Base-by-base conservation (phyloP, 176 grass and related monocot species). In the Hordeum marinum region DNA sequence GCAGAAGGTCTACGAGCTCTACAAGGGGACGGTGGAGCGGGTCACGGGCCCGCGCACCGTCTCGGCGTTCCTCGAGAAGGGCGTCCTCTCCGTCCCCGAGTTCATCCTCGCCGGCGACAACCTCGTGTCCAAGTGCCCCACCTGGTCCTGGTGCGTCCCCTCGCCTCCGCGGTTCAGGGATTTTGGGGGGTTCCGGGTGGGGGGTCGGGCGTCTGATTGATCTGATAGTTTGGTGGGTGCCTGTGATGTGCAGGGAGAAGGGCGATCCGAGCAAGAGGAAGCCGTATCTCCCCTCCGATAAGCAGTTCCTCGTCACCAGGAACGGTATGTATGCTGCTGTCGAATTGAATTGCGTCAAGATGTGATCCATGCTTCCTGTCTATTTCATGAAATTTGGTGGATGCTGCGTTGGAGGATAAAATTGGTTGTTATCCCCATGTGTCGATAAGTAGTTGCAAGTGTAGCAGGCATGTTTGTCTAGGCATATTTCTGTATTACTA, bases 121-220 rank as follows among this genome's bases (percentile, higher is more conserved):
- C 76, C 96, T 98, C 86, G 96, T 98, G 0, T 90, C 96, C 88
- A 98, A 98, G 87, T 98, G 88, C 91, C 96, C 96, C 18, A 96
- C 93, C 50, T 98, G 96, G 96, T 98, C 96, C 72, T 98, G 93
- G 96, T 98, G 67, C 26, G 95, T 23, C n/a, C 20, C 13, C 40
- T 13, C 65, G 55, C 39, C 58, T 42, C 32, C 37, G 59, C 6
- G 20, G 54, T 48, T 48, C 66, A 40, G 7, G 27, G 42, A 35
- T 35, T 65, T n/a, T 34, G 29, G 11, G 14, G 2, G 24, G 58
- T 88, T 61, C 13, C 41, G 9, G 39, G 40, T 46, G 15, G 5
- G 4, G 58, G 25, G 24, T 11, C 24, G 4, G 69, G 68, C 77
- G 48, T 66, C 68, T 77, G 64, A 73, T 79, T 72, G 82, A 73